phyloP scores from a whole-genome alignment of 2,329 filamentous ascomycete species.

The Alternaria postmessia region DNA sequence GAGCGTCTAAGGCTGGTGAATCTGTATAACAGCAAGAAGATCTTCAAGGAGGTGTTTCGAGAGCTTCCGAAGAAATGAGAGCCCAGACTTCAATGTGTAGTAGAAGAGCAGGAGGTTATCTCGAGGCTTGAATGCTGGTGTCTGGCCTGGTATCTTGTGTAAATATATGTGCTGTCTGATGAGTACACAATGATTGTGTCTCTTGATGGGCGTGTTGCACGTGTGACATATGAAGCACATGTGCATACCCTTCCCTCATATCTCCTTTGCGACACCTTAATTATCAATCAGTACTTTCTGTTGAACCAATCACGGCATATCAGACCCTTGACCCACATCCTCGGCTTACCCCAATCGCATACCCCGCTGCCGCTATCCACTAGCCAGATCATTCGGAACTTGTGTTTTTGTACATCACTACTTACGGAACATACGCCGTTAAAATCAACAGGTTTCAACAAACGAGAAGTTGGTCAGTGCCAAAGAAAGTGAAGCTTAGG shows the following conservation, averaged over 20 bases:
- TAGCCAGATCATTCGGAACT: background rate
- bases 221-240: background rate
- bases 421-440: background rate
- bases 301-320: background rate
- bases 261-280: background rate
- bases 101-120: background rate
- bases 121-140: background rate
- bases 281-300: background rate
- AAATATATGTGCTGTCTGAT: background rate
- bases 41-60: conserved; percentile 85
- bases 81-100: too few species aligned
- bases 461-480: background rate
- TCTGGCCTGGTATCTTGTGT: background rate
- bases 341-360: conserved; percentile 8
- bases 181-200: background rate
- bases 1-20: conserved; percentile 90
- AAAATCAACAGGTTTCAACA: too few species aligned
- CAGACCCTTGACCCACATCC: background rate
- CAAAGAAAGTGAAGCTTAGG: background rate
- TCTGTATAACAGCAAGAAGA: conserved; percentile 87
- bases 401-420: background rate
- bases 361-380: background rate
- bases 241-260: background rate
- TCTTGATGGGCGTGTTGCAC: background rate
- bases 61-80: conserved; percentile 56